Percentiles rank a stretch among this genome's conserved stretches.
These are phyloP conservation scores for Clonostachys byssicola DNA, from an alignment of 2,329 filamentous ascomycete species.

Conservation along the genomic window DNA sequence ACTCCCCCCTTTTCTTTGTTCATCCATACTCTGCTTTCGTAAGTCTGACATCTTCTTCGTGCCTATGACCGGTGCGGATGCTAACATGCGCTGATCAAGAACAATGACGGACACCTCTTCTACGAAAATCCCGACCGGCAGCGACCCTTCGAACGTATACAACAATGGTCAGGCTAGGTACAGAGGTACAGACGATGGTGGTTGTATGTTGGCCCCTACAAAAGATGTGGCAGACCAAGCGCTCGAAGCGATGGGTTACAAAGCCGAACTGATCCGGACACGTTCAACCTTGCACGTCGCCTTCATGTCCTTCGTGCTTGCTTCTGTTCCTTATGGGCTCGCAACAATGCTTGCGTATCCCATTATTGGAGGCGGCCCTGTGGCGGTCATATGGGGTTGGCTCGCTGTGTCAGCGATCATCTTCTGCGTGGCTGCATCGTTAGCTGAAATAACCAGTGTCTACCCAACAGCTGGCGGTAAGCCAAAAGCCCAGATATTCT, in stretches of 20 bases:
- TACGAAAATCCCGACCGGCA: no score
- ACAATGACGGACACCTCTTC: no score
- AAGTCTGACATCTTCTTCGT: no score
- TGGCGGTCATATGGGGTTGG: constrained; percentile 71
- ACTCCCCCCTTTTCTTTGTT: no score
- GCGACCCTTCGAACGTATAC: no score
- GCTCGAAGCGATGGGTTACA: constrained; percentile 61
- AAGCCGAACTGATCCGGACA: constrained; percentile 57
- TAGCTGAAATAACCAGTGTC: constrained; percentile 70
- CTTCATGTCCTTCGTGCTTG: constrained; percentile 73
- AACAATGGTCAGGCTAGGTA: no score
- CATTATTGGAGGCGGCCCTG: constrained; percentile 59
- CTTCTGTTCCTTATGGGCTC: constrained; percentile 69
- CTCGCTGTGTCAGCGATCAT: constrained; percentile 63
- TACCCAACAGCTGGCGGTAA: constrained; percentile 67
- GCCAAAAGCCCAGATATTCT: constrained; percentile 2
- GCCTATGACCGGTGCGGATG: no score
- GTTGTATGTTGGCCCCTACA: no score
- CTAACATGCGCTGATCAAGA: no score
- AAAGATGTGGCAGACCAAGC: constrained; percentile 51
- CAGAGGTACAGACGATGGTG: no score
- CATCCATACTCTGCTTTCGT: no score
- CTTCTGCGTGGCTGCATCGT: constrained; percentile 64
- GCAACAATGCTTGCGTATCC: constrained; percentile 67
- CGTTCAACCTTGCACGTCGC: constrained; percentile 65